Conservation (phyloP, 352 stramenopile genomes). For the Pythium pyrilobum region DNA sequence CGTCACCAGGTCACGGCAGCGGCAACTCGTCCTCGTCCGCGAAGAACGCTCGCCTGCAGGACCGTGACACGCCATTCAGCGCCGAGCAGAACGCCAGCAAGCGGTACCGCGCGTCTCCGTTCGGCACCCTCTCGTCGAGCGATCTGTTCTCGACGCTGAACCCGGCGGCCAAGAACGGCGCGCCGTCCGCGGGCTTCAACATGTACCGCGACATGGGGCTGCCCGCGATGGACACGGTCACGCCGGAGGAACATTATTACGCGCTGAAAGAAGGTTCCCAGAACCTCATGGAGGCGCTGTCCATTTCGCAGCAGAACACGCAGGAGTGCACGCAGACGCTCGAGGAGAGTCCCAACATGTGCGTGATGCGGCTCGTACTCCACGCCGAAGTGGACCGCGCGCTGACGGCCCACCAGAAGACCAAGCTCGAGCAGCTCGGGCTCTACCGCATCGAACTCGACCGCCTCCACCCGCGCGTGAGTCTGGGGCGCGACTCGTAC, state of each 20-base stretch:
- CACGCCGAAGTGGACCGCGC: slow-evolving; percentile 60
- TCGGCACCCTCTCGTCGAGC: background rate
- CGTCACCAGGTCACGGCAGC: background rate
- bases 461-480: slow-evolving; percentile 36
- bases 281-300: slow-evolving; percentile 57
- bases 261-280: slow-evolving; percentile 51
- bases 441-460: slow-evolving; percentile 64
- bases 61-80: slow-evolving; percentile 10
- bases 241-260: slow-evolving; percentile 26
- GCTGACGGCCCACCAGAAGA: slow-evolving; percentile 53
- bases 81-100: slow-evolving; percentile 12
- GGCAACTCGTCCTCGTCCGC: background rate
- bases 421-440: slow-evolving; percentile 35
- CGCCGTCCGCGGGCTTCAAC: background rate
- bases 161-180: background rate
- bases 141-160: slow-evolving; percentile 14
- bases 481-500: slow-evolving; percentile 52
- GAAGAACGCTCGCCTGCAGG: slow-evolving; percentile 9
- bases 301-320: slow-evolving; percentile 72
- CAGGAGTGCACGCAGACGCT: slow-evolving; percentile 69
- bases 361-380: slow-evolving; percentile 53
- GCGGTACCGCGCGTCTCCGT: slow-evolving; percentile 15
- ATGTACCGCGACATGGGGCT: slow-evolving; percentile 8
- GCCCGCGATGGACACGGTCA: slow-evolving; percentile 7
- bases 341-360: slow-evolving; percentile 52